Evolutionary conservation across 257 asterid species (phyloP), one percentile per base, ranked within the genome.

Genomic region (Nicotiana knightiana): DNA sequence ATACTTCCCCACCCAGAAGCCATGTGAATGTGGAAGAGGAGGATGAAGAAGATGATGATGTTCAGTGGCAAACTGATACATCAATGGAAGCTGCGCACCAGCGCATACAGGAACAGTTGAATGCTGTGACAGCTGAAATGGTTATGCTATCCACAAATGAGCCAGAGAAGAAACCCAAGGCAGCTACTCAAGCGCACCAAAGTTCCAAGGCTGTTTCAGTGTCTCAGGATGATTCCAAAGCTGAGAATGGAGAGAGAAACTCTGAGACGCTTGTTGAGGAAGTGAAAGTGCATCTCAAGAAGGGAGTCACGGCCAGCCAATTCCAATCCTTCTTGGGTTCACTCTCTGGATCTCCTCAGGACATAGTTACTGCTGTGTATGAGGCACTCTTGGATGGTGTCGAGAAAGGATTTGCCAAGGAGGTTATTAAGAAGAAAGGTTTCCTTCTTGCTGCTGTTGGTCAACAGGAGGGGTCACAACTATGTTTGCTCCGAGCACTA

Each of bases 61-160:
- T 85, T 68, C 77, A 58, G 67, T 85, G 87, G 87, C 87, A 85
- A 63, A 85, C 85, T n/a, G 87, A 85, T 70, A 85, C 85, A 18
- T 85, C 87, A 6, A 17, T 71, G 77, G 87, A 35, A 78, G 87
- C 87, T 21, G 87, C 87, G 3, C 77, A 76, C 33, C 73, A 77
- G 28, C 83, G 83, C n/a, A 82, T 85, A 17, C 87, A 85, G 18
- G 87, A 85, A 37, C 87, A 85, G 68, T 62, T 85, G 67, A 85
- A 68, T 62, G 73, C 85, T 8, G 87, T 79, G 28, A 85, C 87
- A 3, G 79, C 85, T 61, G 81, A 71, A 59, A 85, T 85, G 87
- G 87, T 85, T 58, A 82, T 85, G 85, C 87, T 85, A 13, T 59
- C 87, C 33, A 78, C 84, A 26, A 65, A 51, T 61, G 87, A 85